These are phyloP conservation scores for Adansonia gregorii DNA, from an alignment of 441 rosid genomes.

Conservation along the genomic window DNA sequence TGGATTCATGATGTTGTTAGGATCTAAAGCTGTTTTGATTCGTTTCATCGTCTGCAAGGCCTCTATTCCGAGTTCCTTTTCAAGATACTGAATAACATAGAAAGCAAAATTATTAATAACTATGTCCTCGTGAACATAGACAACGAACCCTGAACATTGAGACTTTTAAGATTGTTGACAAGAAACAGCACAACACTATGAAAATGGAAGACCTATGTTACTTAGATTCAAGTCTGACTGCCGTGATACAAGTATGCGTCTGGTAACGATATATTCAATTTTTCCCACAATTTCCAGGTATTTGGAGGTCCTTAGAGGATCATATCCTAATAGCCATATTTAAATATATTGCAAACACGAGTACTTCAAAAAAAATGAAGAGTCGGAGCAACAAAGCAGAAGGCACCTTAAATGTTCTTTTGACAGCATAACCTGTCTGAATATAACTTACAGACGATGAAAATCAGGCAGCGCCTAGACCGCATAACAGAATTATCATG, in stretches of 20 bases:
- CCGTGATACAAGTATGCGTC: too few relatives aligned
- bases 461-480: not conserved
- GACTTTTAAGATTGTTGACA: too few relatives aligned
- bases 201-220: too few relatives aligned
- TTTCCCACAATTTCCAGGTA: too few relatives aligned
- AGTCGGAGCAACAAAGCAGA: too few relatives aligned
- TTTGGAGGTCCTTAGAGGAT: too few relatives aligned
- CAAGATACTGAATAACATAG: conserved; percentile 66
- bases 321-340: too few relatives aligned
- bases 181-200: too few relatives aligned
- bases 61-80: conserved; percentile 84
- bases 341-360: too few relatives aligned
- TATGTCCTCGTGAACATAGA: not conserved
- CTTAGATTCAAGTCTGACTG: too few relatives aligned
- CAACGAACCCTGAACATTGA: not conserved
- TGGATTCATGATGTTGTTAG: conserved; percentile 90
- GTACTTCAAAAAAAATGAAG: too few relatives aligned
- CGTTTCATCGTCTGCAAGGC: conserved; percentile 80
- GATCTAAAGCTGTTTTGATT: conserved; percentile 80
- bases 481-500: not conserved
- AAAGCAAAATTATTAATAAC: conserved; percentile 1
- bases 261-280: too few relatives aligned
- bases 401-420: conserved; percentile 2
- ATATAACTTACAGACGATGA: not conserved
- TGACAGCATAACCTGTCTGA: conserved; percentile 1